Base-by-base conservation (phyloP, 2,329 filamentous ascomycete species). In the Pseudonectria buxi region DNA sequence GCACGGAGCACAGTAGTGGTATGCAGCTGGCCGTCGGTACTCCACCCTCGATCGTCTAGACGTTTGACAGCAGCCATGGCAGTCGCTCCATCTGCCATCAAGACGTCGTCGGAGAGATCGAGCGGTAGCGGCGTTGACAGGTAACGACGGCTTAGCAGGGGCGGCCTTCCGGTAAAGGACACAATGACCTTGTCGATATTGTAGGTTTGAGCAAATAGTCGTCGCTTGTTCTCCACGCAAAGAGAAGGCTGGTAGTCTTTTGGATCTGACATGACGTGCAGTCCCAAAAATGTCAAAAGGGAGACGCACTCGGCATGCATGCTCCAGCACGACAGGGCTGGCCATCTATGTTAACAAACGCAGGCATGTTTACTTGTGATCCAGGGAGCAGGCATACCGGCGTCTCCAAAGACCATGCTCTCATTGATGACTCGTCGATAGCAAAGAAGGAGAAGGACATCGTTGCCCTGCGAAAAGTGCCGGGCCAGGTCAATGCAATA, bases 101-200 rank as follows among this genome's bases (percentile, higher is more conserved):
- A 55, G 11, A 71, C 62, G 1, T 65, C 54, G 29, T 78, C 73
- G 4, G 56, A 61, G 0, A 81, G 49, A 44, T 79, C 76, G 0
- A 79, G 56, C 0, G 76, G 74, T 2, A 69, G 49, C 12, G 74
- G 71, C 2, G 74, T 65, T 6, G 65, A 65, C 30, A 67, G 71
- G 46, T 77, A 79, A 2, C 71, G 65, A 22, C 72, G 64, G 10
- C 65, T 64, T 5, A 76, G 50, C 2, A 69, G 51, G 0, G 75
- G 76, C 1, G 76, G 76, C 1, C 74, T 58, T 0, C 76, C 76
- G 1, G 68, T 66, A 30, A 77, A 76, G 0, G 69, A 63, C 0
- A 71, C 65, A 1, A 62, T 56, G 7, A 64, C 64, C 28, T 76
- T 76, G 46, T 79, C 74, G 7, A 65, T 46, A 24, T 52, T 57